Conservation (phyloP, 139 green algal species). For the Coelastrella sp. region DNA sequence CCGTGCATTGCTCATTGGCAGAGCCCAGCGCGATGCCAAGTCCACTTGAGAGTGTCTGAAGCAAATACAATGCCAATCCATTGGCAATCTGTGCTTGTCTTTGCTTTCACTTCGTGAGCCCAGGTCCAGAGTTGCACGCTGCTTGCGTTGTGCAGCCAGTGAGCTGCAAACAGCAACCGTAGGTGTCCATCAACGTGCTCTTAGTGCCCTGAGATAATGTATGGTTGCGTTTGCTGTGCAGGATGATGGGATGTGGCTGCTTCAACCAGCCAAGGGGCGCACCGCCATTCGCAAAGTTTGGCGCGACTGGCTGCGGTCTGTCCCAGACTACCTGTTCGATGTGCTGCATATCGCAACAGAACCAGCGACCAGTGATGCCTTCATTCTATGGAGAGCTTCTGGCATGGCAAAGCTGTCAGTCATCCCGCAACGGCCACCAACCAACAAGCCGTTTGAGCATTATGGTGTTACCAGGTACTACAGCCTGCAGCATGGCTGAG, state of each 20-base stretch:
- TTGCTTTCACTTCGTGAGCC: too few species aligned
- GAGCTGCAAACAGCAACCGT: too few species aligned
- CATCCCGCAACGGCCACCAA: conserved; percentile 21
- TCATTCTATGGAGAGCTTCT: conserved; percentile 35
- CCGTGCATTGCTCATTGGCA: too few species aligned
- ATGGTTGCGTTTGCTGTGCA: neutral
- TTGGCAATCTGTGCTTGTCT: too few species aligned
- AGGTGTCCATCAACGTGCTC: too few species aligned
- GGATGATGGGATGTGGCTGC: conserved; percentile 47
- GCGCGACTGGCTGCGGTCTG: conserved; percentile 27
- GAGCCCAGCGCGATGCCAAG: too few species aligned
- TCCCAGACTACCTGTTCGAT: conserved; percentile 45
- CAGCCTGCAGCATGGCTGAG: neutral
- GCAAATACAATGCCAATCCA: too few species aligned
- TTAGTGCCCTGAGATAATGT: neutral
- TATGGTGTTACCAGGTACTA: conserved; percentile 35
- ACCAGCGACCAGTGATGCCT: conserved; percentile 4
- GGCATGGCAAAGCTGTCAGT: conserved; percentile 12
- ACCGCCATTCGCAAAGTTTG: conserved; percentile 35
- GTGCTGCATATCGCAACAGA: neutral
- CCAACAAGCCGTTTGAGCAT: conserved; percentile 48
- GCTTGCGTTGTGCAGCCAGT: too few species aligned
- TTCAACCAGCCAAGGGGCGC: conserved; percentile 36
- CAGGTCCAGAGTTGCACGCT: too few species aligned
- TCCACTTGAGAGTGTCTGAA: too few species aligned